Evolutionary conservation across 306 rosid species (phyloP), one percentile per base, ranked within the genome.

Genomic region (Amphicarpaea edgeworthii): DNA sequence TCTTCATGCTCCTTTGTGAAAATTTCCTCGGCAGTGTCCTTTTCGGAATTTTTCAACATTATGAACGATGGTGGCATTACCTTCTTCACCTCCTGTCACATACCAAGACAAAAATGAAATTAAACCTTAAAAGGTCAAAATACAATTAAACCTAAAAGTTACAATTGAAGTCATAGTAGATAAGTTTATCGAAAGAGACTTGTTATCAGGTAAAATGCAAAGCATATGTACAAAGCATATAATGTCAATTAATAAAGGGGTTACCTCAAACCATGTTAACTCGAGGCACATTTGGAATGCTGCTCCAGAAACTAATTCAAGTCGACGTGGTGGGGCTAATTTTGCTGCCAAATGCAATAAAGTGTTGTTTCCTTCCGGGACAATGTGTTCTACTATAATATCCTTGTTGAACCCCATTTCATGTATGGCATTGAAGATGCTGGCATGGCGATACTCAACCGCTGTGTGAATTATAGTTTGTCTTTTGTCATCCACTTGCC

Each of bases 81-180:
- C 70, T 76, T 85, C 64, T 76, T 59, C 1, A 90, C 88, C 81
- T 86, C 88, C 86, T 88, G 17, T 24, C 26, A n/a, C n/a, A n/a
- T n/a, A n/a, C n/a, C n/a, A n/a, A n/a, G n/a, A n/a, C n/a, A n/a
- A n/a, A n/a, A n/a, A n/a, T n/a, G n/a, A n/a, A n/a, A n/a, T n/a
- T n/a, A n/a, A n/a, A n/a, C n/a, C n/a, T n/a, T n/a, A n/a, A n/a
- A n/a, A n/a, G n/a, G n/a, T n/a, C n/a, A n/a, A n/a, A n/a, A n/a
- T n/a, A n/a, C n/a, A n/a, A n/a, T n/a, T n/a, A n/a, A n/a, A n/a
- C n/a, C n/a, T n/a, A n/a, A n/a, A n/a, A n/a, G n/a, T n/a, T n/a
- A n/a, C n/a, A n/a, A n/a, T n/a, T n/a, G n/a, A n/a, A n/a, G n/a
- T n/a, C n/a, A n/a, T n/a, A n/a, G n/a, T n/a, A n/a, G n/a, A n/a